A percentile compares a stretch with the other conserved stretches of the same genome.
Evolutionary conservation across 164 flowering plant species (phyloP).

Genomic region (Sedum album): DNA sequence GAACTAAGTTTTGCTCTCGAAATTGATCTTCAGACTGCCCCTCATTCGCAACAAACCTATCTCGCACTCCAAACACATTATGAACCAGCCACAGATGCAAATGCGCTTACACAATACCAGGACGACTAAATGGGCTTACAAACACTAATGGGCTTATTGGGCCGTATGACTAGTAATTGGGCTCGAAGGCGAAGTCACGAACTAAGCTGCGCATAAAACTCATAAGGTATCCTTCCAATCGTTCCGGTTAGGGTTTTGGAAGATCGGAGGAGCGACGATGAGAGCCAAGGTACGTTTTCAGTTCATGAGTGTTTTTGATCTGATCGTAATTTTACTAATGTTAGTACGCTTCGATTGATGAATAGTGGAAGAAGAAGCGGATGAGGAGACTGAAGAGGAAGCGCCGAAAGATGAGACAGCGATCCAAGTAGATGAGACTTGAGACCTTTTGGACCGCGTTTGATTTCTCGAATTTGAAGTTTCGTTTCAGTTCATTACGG

Average conservation of each 20-base stretch:
- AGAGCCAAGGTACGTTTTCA: neutral
- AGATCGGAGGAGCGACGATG: neutral
- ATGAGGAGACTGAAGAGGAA: constrained; percentile 92
- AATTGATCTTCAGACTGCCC: too few species aligned
- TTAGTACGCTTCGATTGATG: neutral
- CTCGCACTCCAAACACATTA: too few species aligned
- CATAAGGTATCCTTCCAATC: too few species aligned
- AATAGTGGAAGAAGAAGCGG: constrained; percentile 84
- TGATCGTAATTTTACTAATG: neutral
- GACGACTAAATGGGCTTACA: too few species aligned
- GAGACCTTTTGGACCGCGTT: neutral
- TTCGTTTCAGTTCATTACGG: neutral
- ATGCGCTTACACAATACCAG: too few species aligned
- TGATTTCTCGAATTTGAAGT: neutral
- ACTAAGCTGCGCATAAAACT: too few species aligned
- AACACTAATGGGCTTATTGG: too few species aligned
- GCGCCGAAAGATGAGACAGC: constrained; percentile 95
- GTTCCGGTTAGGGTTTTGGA: neutral
- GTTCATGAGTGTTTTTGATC: neutral
- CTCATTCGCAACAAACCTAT: too few species aligned
- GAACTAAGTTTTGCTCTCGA: too few species aligned
- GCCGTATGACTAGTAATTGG: too few species aligned
- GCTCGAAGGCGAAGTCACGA: too few species aligned
- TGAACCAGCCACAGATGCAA: too few species aligned
- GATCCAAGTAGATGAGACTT: constrained; percentile 46